Percentiles rank a stretch among this genome's conserved stretches.
Conservation (phyloP, 75 land plant species). For the Azolla pinnata region DNA sequence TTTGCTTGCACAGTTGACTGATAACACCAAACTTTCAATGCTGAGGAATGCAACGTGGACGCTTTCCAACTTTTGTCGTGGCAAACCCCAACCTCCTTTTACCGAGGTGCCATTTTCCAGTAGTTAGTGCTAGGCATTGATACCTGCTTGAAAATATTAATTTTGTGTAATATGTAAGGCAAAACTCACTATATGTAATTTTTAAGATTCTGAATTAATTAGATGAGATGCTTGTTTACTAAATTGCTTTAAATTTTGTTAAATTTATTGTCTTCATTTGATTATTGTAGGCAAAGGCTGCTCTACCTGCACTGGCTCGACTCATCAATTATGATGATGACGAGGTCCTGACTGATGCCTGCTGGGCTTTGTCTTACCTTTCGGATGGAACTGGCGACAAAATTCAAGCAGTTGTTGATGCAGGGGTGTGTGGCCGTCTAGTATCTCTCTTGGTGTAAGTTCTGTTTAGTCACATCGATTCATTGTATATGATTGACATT, state of each 20-base stretch:
- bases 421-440: constrained; percentile 31
- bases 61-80: constrained; percentile 77
- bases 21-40: constrained; percentile 71
- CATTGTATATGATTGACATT: not conserved
- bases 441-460: constrained; percentile 32
- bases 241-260: not conserved
- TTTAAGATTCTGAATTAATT: too few species aligned
- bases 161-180: too few species aligned
- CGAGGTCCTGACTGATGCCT: constrained; percentile 38
- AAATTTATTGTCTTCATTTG: not conserved
- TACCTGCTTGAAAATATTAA: not conserved
- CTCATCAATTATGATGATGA: constrained; percentile 34
- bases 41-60: constrained; percentile 90
- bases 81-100: constrained; percentile 79
- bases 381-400: constrained; percentile 32
- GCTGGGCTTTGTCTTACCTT: constrained; percentile 42
- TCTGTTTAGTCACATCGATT: not conserved
- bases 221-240: too few species aligned
- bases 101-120: constrained; percentile 44
- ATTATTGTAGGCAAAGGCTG: constrained; percentile 25
- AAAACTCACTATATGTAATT: too few species aligned
- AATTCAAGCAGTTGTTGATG: constrained; percentile 40
- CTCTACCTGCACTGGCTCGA: constrained; percentile 31
- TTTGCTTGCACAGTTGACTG: constrained; percentile 59
- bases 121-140: not conserved